These are phyloP conservation scores for Clavispora santaluciae DNA, from an alignment of 805 yeast genomes.

Conservation along the genomic window DNA sequence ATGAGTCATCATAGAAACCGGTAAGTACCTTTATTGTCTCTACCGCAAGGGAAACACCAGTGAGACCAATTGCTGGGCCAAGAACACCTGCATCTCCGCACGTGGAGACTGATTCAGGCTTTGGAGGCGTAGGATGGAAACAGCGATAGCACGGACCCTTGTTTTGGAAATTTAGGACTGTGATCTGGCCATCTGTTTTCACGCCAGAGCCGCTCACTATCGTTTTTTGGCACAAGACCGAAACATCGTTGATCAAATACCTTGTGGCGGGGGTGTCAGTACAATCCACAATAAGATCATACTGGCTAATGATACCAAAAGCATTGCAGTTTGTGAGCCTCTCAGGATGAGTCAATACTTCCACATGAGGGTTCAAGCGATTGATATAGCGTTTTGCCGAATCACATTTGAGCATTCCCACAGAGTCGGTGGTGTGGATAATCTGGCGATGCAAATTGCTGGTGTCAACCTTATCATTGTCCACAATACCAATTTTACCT, in stretches of 20 bases:
- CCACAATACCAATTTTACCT: conserved; percentile 81
- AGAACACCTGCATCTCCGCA: conserved; percentile 93
- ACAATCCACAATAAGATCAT: conserved; percentile 84
- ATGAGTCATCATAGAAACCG: conserved; percentile 48
- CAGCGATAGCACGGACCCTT: conserved; percentile 94
- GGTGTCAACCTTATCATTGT: conserved; percentile 75
- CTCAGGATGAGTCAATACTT: conserved; percentile 46
- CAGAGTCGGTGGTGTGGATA: conserved; percentile 60
- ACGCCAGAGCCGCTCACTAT: conserved; percentile 91
- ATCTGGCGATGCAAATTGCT: conserved; percentile 91
- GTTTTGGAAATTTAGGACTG: conserved; percentile 59
- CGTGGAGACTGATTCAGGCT: conserved; percentile 72
- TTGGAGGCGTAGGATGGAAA: conserved; percentile 86
- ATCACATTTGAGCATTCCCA: conserved; percentile 71
- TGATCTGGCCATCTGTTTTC: conserved; percentile 84
- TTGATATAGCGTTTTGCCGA: conserved; percentile 61
- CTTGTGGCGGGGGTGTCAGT: conserved; percentile 90
- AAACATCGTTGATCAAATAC: conserved; percentile 80
- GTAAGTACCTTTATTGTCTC: conserved; percentile 77
- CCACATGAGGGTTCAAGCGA: conserved; percentile 65
- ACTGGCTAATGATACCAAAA: conserved; percentile 52
- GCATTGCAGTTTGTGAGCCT: conserved; percentile 55
- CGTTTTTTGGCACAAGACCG: conserved; percentile 63
- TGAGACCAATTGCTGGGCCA: conserved; percentile 93
- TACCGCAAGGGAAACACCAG: conserved; percentile 85